Evolutionary conservation across 2,329 filamentous ascomycete genomes (phyloP), one percentile per base, ranked within the genome.

Genomic region (Penicillium sp.): DNA sequence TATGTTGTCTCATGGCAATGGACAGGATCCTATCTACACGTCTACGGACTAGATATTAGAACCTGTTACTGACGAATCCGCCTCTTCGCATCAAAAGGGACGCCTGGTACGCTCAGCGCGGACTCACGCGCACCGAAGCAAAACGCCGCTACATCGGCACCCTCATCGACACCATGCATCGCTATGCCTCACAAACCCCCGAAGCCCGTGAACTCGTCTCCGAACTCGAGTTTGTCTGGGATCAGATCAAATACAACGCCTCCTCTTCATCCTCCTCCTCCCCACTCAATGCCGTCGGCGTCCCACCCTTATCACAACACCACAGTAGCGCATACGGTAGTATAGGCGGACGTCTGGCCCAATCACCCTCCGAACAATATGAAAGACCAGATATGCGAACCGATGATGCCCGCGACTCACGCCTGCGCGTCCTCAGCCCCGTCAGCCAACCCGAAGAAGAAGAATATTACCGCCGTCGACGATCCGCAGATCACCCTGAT

Each of bases 151-250:
- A 99, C 76, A 94, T 99, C 75, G 91, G 93, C 72, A 93, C 92
- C 19, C 83, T 99, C 63, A 96, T 99, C 76, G 90, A 94, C 71
- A 98, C 93, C 0, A 98, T 99, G 93, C 93, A 97, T 81, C 87
- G 88, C 74, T 98, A 96, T 81, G 95, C 95, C 54, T 95, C 85
- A 47, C 85, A 90, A 44, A 97, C 93, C 0, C 73, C 79, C 53
- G 93, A 97, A 75, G 92, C 92, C 8, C 86, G 89, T 62, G 93
- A 96, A 78, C 84, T 99, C 42, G 93, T 98, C 40, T 85, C 89
- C 10, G 95, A 99, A 78, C 86, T 99, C n/a, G 95, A 99, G 79
- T 99, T 98, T 72, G 94, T 99, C 42, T 99, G 95, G 95, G 93
- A 97, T 70, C 95, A 98, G 77, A 94, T 99, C 70, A 96, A 95